Evolutionary conservation across 345 rosid species (phyloP).

Genomic region (Leavenworthia alabamica): DNA sequence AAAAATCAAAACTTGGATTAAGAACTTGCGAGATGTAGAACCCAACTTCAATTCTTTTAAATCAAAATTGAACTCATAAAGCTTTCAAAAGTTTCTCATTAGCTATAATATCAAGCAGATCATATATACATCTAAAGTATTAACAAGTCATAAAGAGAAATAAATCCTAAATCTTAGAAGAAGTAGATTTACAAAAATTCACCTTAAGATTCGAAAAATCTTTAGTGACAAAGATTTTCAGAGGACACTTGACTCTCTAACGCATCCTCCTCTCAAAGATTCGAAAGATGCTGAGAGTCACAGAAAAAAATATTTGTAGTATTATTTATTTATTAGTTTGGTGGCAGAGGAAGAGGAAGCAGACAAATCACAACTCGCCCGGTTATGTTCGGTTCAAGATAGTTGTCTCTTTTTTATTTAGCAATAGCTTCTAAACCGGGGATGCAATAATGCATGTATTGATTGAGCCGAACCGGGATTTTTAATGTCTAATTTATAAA

Average conservation of each 20-base stretch:
- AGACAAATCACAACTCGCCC: background rate
- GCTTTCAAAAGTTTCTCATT: background rate
- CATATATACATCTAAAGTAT: too few relatives aligned
- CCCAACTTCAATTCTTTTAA: too few relatives aligned
- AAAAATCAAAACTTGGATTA: background rate
- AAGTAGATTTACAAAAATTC: too few relatives aligned
- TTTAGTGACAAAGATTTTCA: background rate
- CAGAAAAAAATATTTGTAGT: background rate
- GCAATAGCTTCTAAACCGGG: background rate
- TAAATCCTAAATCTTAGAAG: too few relatives aligned
- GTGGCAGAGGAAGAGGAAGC: too few relatives aligned
- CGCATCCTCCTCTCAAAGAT: too few relatives aligned
- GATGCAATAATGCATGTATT: too few relatives aligned
- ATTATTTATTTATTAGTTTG: too few relatives aligned
- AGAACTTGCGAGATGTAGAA: too few relatives aligned
- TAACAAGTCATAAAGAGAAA: too few relatives aligned
- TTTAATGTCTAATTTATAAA: too few relatives aligned
- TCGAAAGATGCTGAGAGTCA: slow-evolving; percentile 9
- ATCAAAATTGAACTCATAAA: background rate
- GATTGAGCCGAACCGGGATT: too few relatives aligned
- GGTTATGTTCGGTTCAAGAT: slow-evolving; percentile 11
- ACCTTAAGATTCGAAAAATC: background rate
- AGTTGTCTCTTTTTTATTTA: background rate
- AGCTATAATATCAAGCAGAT: background rate
- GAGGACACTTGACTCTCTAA: slow-evolving; percentile 10